Percentiles rank a stretch among this genome's conserved stretches.
Evolutionary conservation across 106 monocot genomes (phyloP).

Genomic region (Acorus calamus): DNA sequence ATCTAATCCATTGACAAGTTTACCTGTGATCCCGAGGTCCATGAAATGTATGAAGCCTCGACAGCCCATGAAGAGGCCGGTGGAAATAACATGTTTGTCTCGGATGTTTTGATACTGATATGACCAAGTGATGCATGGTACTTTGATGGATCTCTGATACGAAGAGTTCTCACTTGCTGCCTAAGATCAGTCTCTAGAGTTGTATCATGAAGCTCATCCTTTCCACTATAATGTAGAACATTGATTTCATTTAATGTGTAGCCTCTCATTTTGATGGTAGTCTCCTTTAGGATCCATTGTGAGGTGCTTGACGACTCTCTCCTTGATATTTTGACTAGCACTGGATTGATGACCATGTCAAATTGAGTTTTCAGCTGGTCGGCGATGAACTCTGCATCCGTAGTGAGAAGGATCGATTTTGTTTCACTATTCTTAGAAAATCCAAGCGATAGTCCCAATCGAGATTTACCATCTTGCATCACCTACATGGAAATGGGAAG

Average conservation of each 20-base stretch:
- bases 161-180: neutral
- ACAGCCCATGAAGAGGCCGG: conserved; percentile 33
- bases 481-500: conserved; percentile 26
- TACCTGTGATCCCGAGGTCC: conserved; percentile 10
- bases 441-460: conserved; percentile 40
- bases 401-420: conserved; percentile 25
- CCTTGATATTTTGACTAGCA: conserved; percentile 2
- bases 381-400: conserved; percentile 9
- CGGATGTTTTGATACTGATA: conserved; percentile 25
- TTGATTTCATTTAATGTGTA: conserved; percentile 41
- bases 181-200: neutral
- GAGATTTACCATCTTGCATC: conserved; percentile 49
- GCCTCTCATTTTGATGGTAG: conserved; percentile 24
- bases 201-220: neutral
- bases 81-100: conserved; percentile 26
- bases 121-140: conserved; percentile 68
- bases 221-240: conserved; percentile 23
- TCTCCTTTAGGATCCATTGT: conserved; percentile 38
- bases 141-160: neutral
- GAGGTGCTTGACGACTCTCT: neutral
- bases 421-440: conserved; percentile 24
- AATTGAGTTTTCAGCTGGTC: conserved; percentile 10
- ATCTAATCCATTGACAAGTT: too few relatives aligned
- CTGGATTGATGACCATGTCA: conserved; percentile 11
- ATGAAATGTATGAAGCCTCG: conserved; percentile 27